A percentile compares a stretch with the other conserved stretches of the same genome.
Conservation (phyloP, 2,329 filamentous ascomycete species). For the Trichoderma sp. region DNA sequence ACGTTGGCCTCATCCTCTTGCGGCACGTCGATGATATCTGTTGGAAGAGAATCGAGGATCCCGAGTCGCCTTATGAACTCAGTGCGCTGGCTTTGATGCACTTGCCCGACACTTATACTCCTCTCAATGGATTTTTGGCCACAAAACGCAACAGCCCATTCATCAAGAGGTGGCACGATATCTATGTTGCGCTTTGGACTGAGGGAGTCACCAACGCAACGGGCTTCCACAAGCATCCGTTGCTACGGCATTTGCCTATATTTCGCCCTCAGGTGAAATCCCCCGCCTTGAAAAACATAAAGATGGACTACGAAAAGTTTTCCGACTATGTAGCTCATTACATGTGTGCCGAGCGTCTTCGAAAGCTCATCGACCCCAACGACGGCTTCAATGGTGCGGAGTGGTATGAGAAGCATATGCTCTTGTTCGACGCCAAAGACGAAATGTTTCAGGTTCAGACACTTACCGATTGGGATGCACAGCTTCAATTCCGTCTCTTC, state of each 20-base stretch:
- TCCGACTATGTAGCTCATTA: slow-evolving; percentile 33
- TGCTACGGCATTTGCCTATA: slow-evolving; percentile 20
- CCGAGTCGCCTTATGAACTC: slow-evolving; percentile 33
- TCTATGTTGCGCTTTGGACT: slow-evolving; percentile 37
- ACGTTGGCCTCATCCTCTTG: slow-evolving; percentile 42
- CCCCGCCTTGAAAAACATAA: background rate
- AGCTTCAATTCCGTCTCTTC: slow-evolving; percentile 26
- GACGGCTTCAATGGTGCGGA: slow-evolving; percentile 36
- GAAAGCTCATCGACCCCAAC: slow-evolving; percentile 32
- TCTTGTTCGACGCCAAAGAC: slow-evolving; percentile 25
- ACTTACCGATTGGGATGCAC: slow-evolving; percentile 7
- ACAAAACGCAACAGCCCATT: slow-evolving; percentile 41
- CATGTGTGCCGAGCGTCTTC: slow-evolving; percentile 32
- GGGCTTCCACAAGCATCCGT: slow-evolving; percentile 34
- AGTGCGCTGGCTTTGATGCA: slow-evolving; percentile 4
- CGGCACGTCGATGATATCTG: slow-evolving; percentile 41
- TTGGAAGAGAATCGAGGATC: slow-evolving; percentile 40
- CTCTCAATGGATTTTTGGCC: slow-evolving; percentile 44
- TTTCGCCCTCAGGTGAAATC: background rate
- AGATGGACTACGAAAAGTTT: slow-evolving; percentile 10
- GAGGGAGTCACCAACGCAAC: slow-evolving; percentile 31
- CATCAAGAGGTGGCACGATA: slow-evolving; percentile 42
- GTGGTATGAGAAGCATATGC: slow-evolving; percentile 33
- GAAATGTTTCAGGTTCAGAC: slow-evolving; percentile 23
- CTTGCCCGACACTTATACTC: background rate